These are phyloP conservation scores for Umbelopsis ramanniana DNA, from an alignment of 192 early-diverging fungal genomes.

Conservation along the genomic window DNA sequence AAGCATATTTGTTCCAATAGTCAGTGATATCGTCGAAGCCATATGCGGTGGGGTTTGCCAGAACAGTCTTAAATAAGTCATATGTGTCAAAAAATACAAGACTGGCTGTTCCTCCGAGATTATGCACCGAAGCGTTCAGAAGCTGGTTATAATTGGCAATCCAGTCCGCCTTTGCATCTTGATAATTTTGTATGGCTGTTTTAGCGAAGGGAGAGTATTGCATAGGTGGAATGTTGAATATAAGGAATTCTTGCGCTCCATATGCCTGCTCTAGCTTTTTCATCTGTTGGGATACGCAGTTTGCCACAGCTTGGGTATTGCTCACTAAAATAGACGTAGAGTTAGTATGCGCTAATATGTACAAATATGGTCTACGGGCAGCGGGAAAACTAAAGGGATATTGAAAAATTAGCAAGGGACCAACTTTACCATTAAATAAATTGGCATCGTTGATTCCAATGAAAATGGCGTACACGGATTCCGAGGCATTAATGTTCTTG, in stretches of 20 bases:
- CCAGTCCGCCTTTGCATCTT: slow-evolving; percentile 1
- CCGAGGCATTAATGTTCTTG: slow-evolving; percentile 27
- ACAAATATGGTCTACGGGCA: not conserved
- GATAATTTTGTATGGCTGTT: not conserved
- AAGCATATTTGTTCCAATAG: slow-evolving; percentile 28
- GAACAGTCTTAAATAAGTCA: slow-evolving; percentile 29
- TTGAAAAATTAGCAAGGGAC: not conserved
- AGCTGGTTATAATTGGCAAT: slow-evolving; percentile 14
- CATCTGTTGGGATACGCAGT: slow-evolving; percentile 15
- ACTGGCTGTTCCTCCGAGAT: slow-evolving; percentile 2
- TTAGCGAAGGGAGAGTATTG: not conserved
- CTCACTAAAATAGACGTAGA: not conserved
- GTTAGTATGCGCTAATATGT: not conserved
- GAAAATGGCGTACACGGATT: slow-evolving; percentile 42
- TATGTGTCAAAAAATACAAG: slow-evolving; percentile 29
- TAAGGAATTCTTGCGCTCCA: not conserved
- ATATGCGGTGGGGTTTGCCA: slow-evolving; percentile 29
- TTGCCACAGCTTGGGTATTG: not conserved
- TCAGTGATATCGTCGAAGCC: slow-evolving; percentile 24
- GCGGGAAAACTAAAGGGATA: not conserved
- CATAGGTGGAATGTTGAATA: slow-evolving; percentile 11
- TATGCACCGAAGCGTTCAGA: slow-evolving; percentile 23
- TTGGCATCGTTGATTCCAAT: slow-evolving; percentile 39
- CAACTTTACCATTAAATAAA: slow-evolving; percentile 18
- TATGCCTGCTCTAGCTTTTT: slow-evolving; percentile 1